phyloP scores from a whole-genome alignment of 192 early-diverging fungal species.

The Bifiguratus adelaidae region DNA sequence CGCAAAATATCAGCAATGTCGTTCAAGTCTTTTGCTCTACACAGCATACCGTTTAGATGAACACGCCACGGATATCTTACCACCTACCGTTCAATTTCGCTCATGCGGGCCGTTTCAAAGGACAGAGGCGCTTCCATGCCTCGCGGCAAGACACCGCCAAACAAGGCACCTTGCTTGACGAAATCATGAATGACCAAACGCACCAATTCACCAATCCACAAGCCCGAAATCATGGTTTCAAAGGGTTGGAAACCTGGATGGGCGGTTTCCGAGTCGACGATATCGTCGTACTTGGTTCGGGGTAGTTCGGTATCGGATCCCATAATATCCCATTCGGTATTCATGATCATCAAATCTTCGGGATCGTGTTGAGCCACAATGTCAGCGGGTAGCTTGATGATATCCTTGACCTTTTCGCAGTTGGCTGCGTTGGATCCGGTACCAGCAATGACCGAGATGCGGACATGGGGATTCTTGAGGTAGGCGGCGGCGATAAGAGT shows the following conservation, averaged over 20 bases:
- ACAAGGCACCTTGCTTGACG: slow-evolving; percentile 65
- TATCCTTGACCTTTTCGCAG: slow-evolving; percentile 64
- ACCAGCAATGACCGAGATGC: slow-evolving; percentile 84
- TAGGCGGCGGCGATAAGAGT: slow-evolving; percentile 89
- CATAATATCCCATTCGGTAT: slow-evolving; percentile 92
- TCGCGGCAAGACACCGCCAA: slow-evolving; percentile 49
- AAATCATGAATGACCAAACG: slow-evolving; percentile 75
- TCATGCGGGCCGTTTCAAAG: slow-evolving; percentile 34
- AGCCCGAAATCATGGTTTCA: slow-evolving; percentile 95
- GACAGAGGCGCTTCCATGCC: slow-evolving; percentile 48
- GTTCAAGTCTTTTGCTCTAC: slow-evolving; percentile 43
- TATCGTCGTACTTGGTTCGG: slow-evolving; percentile 75
- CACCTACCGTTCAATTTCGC: slow-evolving; percentile 26
- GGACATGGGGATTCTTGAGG: slow-evolving; percentile 59
- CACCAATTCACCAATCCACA: slow-evolving; percentile 88
- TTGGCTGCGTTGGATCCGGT: slow-evolving; percentile 98
- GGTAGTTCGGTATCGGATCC: slow-evolving; percentile 68
- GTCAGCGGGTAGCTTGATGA: slow-evolving; percentile 61
- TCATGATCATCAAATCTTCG: slow-evolving; percentile 81
- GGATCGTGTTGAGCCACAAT: slow-evolving; percentile 19
- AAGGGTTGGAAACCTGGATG: slow-evolving; percentile 81
- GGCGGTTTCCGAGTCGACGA: slow-evolving; percentile 65
- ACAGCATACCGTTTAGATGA: neutral
- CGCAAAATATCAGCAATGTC: slow-evolving; percentile 50
- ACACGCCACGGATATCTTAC: neutral